Percentiles rank a stretch among this genome's conserved stretches.
Evolutionary conservation across 805 yeast genomes (phyloP).

Genomic region (Blastobotrys chiropterorum): DNA sequence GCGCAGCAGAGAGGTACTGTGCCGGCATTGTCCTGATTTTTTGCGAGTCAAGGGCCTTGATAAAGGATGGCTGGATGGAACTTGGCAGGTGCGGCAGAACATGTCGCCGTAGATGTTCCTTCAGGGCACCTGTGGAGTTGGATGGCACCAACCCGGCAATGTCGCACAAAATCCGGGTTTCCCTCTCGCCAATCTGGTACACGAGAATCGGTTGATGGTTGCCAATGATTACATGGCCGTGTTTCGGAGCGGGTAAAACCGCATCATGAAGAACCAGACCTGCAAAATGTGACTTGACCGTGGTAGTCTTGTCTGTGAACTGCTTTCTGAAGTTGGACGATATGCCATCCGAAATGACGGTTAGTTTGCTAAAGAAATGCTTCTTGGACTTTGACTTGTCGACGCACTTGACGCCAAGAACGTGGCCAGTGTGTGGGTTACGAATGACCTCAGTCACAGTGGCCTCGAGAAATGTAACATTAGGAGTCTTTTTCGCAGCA

Average conservation of each 20-base stretch:
- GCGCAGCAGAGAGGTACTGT: slow-evolving; percentile 75
- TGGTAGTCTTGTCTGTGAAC: slow-evolving; percentile 57
- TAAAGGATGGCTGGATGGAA: slow-evolving; percentile 58
- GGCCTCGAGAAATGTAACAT: slow-evolving; percentile 76
- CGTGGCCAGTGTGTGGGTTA: slow-evolving; percentile 45
- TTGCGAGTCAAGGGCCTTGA: slow-evolving; percentile 49
- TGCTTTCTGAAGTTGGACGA: slow-evolving; percentile 86
- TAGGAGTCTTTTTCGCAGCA: slow-evolving; percentile 61
- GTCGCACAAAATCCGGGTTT: slow-evolving; percentile 87
- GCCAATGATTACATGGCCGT: slow-evolving; percentile 89
- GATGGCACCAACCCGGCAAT: slow-evolving; percentile 75
- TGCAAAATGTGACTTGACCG: slow-evolving; percentile 75
- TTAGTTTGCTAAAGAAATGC: slow-evolving; percentile 52
- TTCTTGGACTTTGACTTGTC: slow-evolving; percentile 33
- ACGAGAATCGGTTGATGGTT: slow-evolving; percentile 79
- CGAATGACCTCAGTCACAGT: slow-evolving; percentile 65
- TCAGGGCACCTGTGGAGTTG: slow-evolving; percentile 46
- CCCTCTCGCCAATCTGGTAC: slow-evolving; percentile 77
- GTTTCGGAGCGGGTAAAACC: slow-evolving; percentile 61
- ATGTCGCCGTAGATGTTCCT: slow-evolving; percentile 49
- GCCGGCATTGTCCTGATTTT: slow-evolving; percentile 87
- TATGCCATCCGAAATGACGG: slow-evolving; percentile 87
- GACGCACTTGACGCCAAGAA: slow-evolving; percentile 60
- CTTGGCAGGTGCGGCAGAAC: slow-evolving; percentile 70
- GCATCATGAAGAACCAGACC: slow-evolving; percentile 76